phyloP scores from a whole-genome alignment of 1,284 basidiomycete genomes.

The Inonotus hispidus region DNA sequence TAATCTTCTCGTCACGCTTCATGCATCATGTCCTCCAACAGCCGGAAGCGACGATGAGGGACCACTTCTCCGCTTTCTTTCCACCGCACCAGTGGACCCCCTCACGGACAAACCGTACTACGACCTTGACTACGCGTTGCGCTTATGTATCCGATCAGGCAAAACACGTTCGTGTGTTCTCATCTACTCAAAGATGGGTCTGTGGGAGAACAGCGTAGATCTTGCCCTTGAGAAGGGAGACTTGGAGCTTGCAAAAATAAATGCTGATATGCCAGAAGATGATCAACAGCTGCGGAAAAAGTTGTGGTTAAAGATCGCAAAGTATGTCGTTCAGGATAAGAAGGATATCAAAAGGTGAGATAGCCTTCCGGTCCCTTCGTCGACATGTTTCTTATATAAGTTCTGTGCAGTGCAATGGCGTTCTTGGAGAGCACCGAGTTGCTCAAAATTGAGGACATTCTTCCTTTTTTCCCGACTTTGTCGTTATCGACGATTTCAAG shows the following conservation, averaged over 20 bases:
- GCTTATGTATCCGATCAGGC: conserved; percentile 81
- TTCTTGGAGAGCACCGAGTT: conserved; percentile 93
- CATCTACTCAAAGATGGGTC: conserved; percentile 96
- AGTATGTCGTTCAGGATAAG: conserved; percentile 95
- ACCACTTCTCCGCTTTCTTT: conserved; percentile 81
- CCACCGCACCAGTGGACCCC: conserved; percentile 78
- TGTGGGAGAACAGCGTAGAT: conserved; percentile 96
- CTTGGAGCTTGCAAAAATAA: conserved; percentile 86
- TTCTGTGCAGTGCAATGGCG: conserved; percentile 75
- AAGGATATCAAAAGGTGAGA: conserved; percentile 94
- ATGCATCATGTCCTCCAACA: conserved; percentile 48
- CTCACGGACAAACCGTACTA: conserved; percentile 87
- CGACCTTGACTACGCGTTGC: conserved; percentile 94
- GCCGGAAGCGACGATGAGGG: conserved; percentile 58
- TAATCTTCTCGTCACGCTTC: conserved; percentile 89
- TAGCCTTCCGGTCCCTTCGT: conserved; percentile 1
- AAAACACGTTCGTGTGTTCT: conserved; percentile 90
- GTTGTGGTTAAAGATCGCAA: conserved; percentile 96
- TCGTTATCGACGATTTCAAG: conserved; percentile 99
- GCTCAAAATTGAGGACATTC: conserved; percentile 96
- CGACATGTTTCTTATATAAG: conserved; percentile 3
- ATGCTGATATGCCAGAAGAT: conserved; percentile 91
- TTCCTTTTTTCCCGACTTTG: conserved; percentile 99
- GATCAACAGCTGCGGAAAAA: conserved; percentile 86
- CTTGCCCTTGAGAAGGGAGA: conserved; percentile 92